Base-by-base conservation (phyloP, 768 basidiomycete species). In the Hygrocybe coccinea region DNA sequence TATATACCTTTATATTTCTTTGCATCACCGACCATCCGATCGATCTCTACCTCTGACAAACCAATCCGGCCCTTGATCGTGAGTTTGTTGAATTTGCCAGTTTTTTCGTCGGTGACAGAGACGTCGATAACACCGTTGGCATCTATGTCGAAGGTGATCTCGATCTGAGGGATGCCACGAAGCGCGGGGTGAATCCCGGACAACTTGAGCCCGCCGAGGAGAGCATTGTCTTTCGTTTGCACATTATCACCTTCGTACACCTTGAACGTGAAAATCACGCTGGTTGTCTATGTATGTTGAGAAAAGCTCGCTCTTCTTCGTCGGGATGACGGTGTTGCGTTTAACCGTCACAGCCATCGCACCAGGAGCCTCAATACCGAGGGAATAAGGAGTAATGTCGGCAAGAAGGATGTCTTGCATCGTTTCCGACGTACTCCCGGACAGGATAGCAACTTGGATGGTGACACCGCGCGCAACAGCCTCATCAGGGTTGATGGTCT, bases 261-360 rank as follows among this genome's bases (percentile, higher is more conserved):
- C 69, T 87, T n/a, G 86, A 68, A 89, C 88, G 69, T 87, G 76
- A 52, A 89, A 85, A 75, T 85, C 84, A 54, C 86, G 85, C 69
- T 89, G 86, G 76, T 87, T 87, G 75, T 89, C 87, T 57, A 86
- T 79, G 76, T 86, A 85, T 9, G 87, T 89, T 37, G 87, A 89
- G 80, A 87, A 86, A n/a, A 38, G 10, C 37, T 38, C 10, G 37
- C 10, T 9, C n/a, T 38, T 38, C n/a, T n/a, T n/a, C n/a, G n/a
- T n/a, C n/a, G n/a, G n/a, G n/a, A n/a, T n/a, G n/a, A n/a, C n/a
- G n/a, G n/a, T n/a, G n/a, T n/a, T n/a, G n/a, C n/a, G n/a, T n/a
- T n/a, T n/a, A n/a, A n/a, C n/a, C n/a, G n/a, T n/a, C n/a, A n/a
- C n/a, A n/a, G n/a, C n/a, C n/a, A n/a, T n/a, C n/a, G n/a, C n/a